Evolutionary conservation across 2,329 filamentous ascomycete genomes (phyloP), one percentile per base, ranked within the genome.

Genomic region (Talaromyces islandicus): DNA sequence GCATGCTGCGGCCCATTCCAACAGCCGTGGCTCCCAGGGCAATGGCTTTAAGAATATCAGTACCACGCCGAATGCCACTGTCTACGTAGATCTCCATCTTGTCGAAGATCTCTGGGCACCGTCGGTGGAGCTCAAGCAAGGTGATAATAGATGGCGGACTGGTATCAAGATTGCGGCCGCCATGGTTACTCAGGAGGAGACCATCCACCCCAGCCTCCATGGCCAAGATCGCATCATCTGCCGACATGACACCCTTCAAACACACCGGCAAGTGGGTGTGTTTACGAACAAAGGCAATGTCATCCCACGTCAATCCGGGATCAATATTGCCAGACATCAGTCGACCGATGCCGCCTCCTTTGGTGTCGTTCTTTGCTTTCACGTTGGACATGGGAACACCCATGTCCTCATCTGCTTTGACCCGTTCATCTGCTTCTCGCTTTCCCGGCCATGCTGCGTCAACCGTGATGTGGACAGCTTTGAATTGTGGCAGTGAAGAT

Each of bases 111-210:
- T 82, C 77, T 0, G 81, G 81, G 58, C 77, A 83, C 10, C 73
- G 71, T 51, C 69, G 76, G 14, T 83, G 79, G 14, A 84, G 75
- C 64, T 84, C 82, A 2, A 84, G 68, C 0, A 84, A 72, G 0
- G 80, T 80, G 19, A 84, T 71, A 7, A 84, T 79, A 0, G 77
- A 77, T 0, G 81, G 78, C 30, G 69, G 81, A 48, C 71, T 75
- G 32, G 80, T 81, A 56, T 85, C 83, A 1, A 84, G 72, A 1
- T 82, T 81, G 29, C 84, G 73, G 3, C 84, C 84, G 19, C 84
- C 83, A 59, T 86, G 84, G 62, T 86, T 86, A 62, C 80, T 83
- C 35, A 86, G 64, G 60, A 84, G 69, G 53, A 86, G 81, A 0
- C 83, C 83, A 60, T 83, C 78, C 54, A 81, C 73, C 0, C 81